Evolutionary conservation across 306 rosid species (phyloP).

Genomic region (Glycine soja): DNA sequence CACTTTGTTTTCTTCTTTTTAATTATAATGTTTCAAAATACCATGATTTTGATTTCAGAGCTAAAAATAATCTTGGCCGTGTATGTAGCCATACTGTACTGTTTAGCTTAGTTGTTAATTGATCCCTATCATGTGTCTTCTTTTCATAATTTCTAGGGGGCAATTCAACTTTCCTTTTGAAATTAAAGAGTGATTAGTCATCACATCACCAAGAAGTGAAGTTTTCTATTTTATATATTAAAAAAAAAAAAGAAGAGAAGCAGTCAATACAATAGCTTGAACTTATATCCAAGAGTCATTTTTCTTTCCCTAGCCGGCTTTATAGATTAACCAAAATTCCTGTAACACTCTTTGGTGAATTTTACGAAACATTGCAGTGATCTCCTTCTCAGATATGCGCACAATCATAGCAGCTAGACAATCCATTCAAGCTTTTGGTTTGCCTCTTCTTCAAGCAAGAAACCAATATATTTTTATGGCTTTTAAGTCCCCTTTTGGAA

Average conservation of each 20-base stretch:
- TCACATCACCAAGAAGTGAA: conserved; percentile 39
- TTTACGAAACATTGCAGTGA: conserved; percentile 47
- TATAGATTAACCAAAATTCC: conserved; percentile 20
- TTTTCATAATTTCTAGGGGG: conserved; percentile 37
- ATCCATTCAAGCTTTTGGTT: conserved; percentile 55
- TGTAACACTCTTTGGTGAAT: conserved; percentile 1
- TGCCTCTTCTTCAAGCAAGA: conserved; percentile 55
- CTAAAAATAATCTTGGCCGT: conserved; percentile 27
- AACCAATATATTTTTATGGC: conserved; percentile 40
- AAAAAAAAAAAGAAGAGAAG: conserved; percentile 19
- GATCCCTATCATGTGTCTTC: conserved; percentile 34
- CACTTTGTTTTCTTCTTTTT: conserved; percentile 23
- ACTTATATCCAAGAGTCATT: conserved; percentile 50
- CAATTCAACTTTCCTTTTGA: conserved; percentile 35
- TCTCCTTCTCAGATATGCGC: conserved; percentile 65
- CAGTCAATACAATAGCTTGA: conserved; percentile 40
- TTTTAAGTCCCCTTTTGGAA: conserved; percentile 37
- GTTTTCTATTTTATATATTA: conserved; percentile 22
- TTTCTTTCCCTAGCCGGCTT: conserved; percentile 38
- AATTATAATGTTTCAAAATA: not conserved
- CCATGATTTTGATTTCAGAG: conserved; percentile 33
- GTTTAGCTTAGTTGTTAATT: conserved; percentile 41
- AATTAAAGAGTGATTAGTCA: conserved; percentile 37
- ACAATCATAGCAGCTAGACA: conserved; percentile 50
- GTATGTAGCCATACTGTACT: not conserved